Base-by-base conservation (phyloP, 2,329 filamentous ascomycete genomes). In the Mycosphaerella arachidis region DNA sequence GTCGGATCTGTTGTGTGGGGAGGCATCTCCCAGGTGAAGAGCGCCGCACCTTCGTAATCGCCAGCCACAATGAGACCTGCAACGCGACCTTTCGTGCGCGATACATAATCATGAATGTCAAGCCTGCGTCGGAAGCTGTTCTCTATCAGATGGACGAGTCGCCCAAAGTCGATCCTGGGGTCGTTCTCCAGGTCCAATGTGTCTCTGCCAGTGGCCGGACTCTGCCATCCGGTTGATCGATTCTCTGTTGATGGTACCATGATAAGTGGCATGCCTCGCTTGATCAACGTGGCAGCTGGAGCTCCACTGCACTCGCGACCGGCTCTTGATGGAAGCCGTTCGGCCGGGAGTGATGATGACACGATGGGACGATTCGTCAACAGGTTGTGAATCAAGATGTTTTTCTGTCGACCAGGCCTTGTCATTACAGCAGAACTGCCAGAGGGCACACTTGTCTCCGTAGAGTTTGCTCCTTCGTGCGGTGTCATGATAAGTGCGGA, bases 1-100 rank as follows among this genome's bases (percentile, higher is more conserved):
- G 81, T 81, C 37, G 77, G 71, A 53, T 81, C 81, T n/a, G 59
- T 61, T 4, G 59, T 55, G 6, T 58, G 61, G 2, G 79, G 82
- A 0, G 92, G 91, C 33, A 82, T 82, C 76, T 99, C 94, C 94
- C 94, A 99, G 0, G 94, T 99, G 18, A 97, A 79, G 48, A 99
- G 89, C 1, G 94, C 94, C 1, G 91, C 92, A 56, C 94, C 94
- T 79, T 99, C 94, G 75, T 99, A 99, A 70, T 96, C 90, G 6
- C 94, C 94, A 0, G 93, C 94, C 54, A 99, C 90, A 64, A 99
- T 97, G 57, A 99, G 81, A 2, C 93, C 94, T 0, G 94, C 94
- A 12, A 97, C 82, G 31, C 88, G 89, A 57, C 88, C 82, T 54
- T 89, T 83, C 56, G 97, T 86, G n/a, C 94, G 87, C 16, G 82